A percentile compares a stretch with the other conserved stretches of the same genome.
These are phyloP conservation scores for Entomophthora muscae DNA, from an alignment of 371 early-diverging fungal species.

Conservation along the genomic window DNA sequence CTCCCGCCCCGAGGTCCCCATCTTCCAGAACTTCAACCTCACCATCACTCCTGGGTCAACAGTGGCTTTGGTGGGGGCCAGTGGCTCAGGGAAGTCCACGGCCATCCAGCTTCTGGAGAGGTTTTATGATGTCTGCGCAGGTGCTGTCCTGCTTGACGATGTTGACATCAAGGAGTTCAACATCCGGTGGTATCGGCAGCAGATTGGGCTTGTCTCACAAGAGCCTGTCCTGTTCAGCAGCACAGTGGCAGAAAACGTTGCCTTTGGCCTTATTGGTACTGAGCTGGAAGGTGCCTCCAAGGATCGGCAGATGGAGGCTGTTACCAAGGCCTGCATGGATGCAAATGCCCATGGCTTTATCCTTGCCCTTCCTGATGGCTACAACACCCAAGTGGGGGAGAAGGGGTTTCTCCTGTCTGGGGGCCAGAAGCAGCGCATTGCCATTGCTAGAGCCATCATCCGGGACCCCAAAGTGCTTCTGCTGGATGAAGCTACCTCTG, in stretches of 20 bases:
- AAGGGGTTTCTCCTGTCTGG: conserved; percentile 64
- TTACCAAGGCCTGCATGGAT: conserved; percentile 21
- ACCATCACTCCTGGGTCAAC: conserved; percentile 38
- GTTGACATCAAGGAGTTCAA: conserved; percentile 39
- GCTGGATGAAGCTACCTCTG: too few relatives aligned
- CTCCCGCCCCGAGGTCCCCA: conserved; percentile 49
- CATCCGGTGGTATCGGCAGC: conserved; percentile 37
- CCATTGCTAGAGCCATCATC: conserved; percentile 52
- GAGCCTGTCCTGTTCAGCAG: conserved; percentile 72
- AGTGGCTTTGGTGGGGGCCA: conserved; percentile 73
- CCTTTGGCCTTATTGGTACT: conserved; percentile 35
- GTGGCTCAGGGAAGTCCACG: too few relatives aligned
- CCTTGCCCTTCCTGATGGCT: conserved; percentile 46
- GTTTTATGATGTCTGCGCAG: conserved; percentile 45
- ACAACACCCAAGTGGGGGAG: conserved; percentile 73
- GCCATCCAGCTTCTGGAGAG: conserved; percentile 44
- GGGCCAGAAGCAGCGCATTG: too few relatives aligned
- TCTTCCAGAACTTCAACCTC: conserved; percentile 52
- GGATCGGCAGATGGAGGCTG: conserved; percentile 15
- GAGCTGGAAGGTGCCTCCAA: conserved; percentile 12
- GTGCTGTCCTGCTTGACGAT: conserved; percentile 26
- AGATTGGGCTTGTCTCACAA: conserved; percentile 72
- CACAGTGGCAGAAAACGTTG: conserved; percentile 73
- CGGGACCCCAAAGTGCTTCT: conserved; percentile 75
- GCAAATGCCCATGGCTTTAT: conserved; percentile 66